Percentiles rank a stretch among this genome's conserved stretches.
phyloP scores from a whole-genome alignment of 2,329 filamentous ascomycete species.

The Pseudogymnoascus sp. region DNA sequence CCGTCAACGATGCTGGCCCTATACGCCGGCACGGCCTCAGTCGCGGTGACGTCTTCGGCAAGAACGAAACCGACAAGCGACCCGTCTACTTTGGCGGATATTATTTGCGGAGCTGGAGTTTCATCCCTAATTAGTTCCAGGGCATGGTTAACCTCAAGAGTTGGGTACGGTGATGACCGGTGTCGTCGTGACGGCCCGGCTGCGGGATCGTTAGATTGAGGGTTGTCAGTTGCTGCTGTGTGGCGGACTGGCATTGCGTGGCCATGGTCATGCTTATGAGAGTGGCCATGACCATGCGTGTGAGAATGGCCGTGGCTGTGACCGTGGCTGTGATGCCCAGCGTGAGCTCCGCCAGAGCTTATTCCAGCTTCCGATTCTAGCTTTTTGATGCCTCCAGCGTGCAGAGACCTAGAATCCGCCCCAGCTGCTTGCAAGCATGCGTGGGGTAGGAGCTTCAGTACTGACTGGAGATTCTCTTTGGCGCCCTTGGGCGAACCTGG shows the following conservation, averaged over 20 bases:
- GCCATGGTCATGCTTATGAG: constrained; percentile 59
- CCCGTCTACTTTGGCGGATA: constrained; percentile 54
- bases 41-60: constrained; percentile 72
- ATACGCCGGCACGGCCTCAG: constrained; percentile 84
- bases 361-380: constrained; percentile 78
- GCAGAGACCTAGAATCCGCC: constrained; percentile 69
- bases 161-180: constrained; percentile 82
- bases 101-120: constrained; percentile 55
- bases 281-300: constrained; percentile 48
- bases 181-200: constrained; percentile 63
- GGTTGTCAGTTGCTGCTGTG: constrained; percentile 53
- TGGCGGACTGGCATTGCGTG: constrained; percentile 62
- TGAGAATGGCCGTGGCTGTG: constrained; percentile 43
- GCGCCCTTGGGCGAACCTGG: constrained; percentile 94
- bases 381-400: constrained; percentile 73
- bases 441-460: constrained; percentile 86
- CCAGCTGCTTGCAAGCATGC: constrained; percentile 88
- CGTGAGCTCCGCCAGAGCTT: constrained; percentile 15
- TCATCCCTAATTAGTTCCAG: constrained; percentile 64
- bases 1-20: constrained; percentile 94
- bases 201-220: constrained; percentile 52
- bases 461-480: constrained; percentile 81
- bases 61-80: constrained; percentile 69
- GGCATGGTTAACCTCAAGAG: constrained; percentile 80
- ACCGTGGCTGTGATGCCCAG: constrained; percentile 28